A percentile compares a stretch with the other conserved stretches of the same genome.
Evolutionary conservation across 345 rosid species (phyloP).

Genomic region (Punica granatum): DNA sequence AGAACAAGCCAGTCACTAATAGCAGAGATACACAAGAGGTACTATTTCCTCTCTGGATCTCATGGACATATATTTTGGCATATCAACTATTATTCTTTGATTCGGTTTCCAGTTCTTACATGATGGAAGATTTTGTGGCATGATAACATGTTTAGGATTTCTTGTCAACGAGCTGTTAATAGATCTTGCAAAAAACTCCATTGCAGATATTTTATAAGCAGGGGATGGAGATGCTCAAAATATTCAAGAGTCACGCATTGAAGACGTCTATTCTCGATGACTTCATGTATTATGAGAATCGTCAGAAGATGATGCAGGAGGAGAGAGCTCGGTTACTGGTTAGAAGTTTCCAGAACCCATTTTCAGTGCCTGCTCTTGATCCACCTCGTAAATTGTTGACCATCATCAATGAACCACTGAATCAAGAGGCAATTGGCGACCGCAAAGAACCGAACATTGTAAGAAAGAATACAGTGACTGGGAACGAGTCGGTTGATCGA

Average conservation of each 20-base stretch:
- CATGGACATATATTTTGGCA: not conserved
- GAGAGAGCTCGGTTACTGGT: conserved; percentile 48
- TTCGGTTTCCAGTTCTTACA: not conserved
- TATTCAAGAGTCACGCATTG: conserved; percentile 49
- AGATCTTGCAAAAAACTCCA: not conserved
- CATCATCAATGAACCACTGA: conserved; percentile 7
- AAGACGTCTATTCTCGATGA: conserved; percentile 79
- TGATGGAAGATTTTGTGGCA: not conserved
- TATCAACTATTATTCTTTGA: not conserved
- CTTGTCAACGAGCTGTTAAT: not conserved
- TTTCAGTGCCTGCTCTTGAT: conserved; percentile 31
- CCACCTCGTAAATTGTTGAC: conserved; percentile 24
- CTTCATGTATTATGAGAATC: conserved; percentile 72
- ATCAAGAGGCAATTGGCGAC: conserved; percentile 13
- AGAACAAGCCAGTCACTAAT: conserved; percentile 92
- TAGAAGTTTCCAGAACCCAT: conserved; percentile 39
- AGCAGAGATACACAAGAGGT: conserved; percentile 99
- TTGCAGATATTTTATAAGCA: conserved; percentile 67
- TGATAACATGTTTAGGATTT: not conserved
- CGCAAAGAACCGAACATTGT: conserved; percentile 11
- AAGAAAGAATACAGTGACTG: conserved; percentile 14
- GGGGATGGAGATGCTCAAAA: conserved; percentile 74
- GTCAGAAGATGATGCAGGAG: conserved; percentile 73
- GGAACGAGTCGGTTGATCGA: conserved; percentile 11
- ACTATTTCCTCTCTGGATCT: conserved; percentile 3